Evolutionary conservation across 495 filamentous ascomycete species (phyloP), one percentile per base, ranked within the genome.

Genomic region (Durotheca rogersii): DNA sequence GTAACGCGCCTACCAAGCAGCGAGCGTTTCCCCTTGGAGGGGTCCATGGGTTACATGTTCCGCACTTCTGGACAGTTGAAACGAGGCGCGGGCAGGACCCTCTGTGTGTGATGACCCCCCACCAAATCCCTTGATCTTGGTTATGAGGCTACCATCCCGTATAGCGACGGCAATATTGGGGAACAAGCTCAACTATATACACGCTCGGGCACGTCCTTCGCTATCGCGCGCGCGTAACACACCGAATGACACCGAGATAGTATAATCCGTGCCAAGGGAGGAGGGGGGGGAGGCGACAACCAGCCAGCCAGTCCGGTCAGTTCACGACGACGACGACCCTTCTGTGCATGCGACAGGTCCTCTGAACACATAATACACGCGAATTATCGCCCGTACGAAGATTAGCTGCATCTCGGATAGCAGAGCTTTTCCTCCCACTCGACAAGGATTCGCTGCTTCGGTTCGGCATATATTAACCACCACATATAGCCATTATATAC

Each of bases 401-500:
- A 47, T 60, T 56, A 55, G 51, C 57, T 60, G 51, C 51, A 60
- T 60, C 47, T 51, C 47, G 47, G 57, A 60, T 56, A 60, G 14
- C 47, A 47, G 27, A 37, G 42, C 40, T 47, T 45, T n/a, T 23
- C 37, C 15, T 32, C 23, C 47, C 36, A 41, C 35, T 23, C 17
- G 45, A 42, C 60, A 66, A 51, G 66, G 66, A 48, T 66, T 48
- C 33, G 18, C 39, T 27, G 37, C 39, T 64, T 49, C 38, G 55
- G 65, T 60, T 56, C 53, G 60, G 47, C 27, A 58, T 71, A 72
- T 74, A 73, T 70, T 67, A 67, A 62, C 58, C 60, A 68, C 53
- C 65, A 67, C 51, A 69, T 72, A 72, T 72, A 69, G 61, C 53
- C 69, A 59, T 66, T 61, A 65, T 61, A 60, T 53, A 64, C 59